Percentiles rank a stretch among this genome's conserved stretches.
These are phyloP conservation scores for Mycosphaerella arachidis DNA, from an alignment of 2,329 filamentous ascomycete genomes.

Conservation along the genomic window DNA sequence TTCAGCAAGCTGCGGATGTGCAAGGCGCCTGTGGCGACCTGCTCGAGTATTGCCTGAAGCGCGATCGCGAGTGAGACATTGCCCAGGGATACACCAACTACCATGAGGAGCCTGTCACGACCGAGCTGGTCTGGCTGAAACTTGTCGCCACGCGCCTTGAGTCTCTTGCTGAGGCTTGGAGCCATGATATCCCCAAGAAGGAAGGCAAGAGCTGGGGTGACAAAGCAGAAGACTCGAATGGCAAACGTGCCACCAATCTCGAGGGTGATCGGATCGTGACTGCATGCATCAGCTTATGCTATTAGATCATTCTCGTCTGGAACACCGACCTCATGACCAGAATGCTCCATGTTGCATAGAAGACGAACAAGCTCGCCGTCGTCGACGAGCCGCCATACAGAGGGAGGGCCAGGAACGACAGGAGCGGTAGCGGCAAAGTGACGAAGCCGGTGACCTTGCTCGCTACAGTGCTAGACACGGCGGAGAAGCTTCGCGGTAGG, in stretches of 20 bases:
- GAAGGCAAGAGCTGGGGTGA: conserved; percentile 68
- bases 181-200: conserved; percentile 67
- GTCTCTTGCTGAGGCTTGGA: conserved; percentile 61
- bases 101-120: conserved; percentile 42
- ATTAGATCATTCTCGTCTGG: neutral
- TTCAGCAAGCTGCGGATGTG: conserved; percentile 52
- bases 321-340: conserved; percentile 54
- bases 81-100: conserved; percentile 50
- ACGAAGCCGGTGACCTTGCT: conserved; percentile 28
- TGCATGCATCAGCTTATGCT: conserved; percentile 30
- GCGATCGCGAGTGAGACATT: conserved; percentile 53
- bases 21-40: conserved; percentile 50
- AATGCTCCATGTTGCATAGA: conserved; percentile 85
- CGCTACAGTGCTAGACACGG: conserved; percentile 21
- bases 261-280: conserved; percentile 68
- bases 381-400: conserved; percentile 71
- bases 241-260: conserved; percentile 68
- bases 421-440: conserved; percentile 38
- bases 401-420: conserved; percentile 67
- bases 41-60: conserved; percentile 55
- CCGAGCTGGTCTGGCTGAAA: conserved; percentile 46
- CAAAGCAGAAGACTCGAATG: conserved; percentile 64
- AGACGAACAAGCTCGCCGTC: conserved; percentile 79
- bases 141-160: conserved; percentile 62
- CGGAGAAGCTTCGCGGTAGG: conserved; percentile 23